phyloP scores from a whole-genome alignment of 2,329 filamentous ascomycete species.

The Phaeophleospora eucalypticola region DNA sequence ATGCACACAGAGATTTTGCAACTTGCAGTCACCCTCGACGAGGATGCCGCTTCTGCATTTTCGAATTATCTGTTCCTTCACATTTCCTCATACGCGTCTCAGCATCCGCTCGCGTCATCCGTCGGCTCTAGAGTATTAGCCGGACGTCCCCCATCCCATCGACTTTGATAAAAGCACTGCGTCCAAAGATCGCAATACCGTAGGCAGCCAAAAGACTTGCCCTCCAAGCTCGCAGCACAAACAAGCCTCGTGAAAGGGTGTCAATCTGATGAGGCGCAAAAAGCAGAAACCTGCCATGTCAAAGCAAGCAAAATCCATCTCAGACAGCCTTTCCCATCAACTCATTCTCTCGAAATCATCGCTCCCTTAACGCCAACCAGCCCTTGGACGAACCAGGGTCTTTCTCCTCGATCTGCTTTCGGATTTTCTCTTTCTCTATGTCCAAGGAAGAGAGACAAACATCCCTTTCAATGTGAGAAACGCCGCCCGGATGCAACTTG shows the following conservation, averaged over 20 bases:
- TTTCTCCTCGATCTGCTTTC: slow-evolving; percentile 4
- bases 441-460: slow-evolving; percentile 14
- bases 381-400: background rate
- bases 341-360: no score
- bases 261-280: background rate
- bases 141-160: background rate
- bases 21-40: no score
- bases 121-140: background rate
- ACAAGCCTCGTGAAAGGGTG: background rate
- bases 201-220: background rate
- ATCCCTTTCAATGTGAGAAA: slow-evolving; percentile 7
- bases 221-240: background rate
- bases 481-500: slow-evolving; percentile 16
- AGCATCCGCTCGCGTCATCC: background rate
- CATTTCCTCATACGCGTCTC: background rate
- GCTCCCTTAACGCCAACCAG: slow-evolving; percentile 2
- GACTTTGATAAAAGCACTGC: background rate
- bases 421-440: slow-evolving; percentile 19
- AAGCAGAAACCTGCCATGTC: background rate
- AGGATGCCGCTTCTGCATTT: no score
- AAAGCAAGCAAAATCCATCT: background rate
- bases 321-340: background rate
- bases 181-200: background rate
- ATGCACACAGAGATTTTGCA: no score
- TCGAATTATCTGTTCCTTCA: background rate